Base-by-base conservation (phyloP, 306 rosid genomes). In the Fagus crenata region DNA sequence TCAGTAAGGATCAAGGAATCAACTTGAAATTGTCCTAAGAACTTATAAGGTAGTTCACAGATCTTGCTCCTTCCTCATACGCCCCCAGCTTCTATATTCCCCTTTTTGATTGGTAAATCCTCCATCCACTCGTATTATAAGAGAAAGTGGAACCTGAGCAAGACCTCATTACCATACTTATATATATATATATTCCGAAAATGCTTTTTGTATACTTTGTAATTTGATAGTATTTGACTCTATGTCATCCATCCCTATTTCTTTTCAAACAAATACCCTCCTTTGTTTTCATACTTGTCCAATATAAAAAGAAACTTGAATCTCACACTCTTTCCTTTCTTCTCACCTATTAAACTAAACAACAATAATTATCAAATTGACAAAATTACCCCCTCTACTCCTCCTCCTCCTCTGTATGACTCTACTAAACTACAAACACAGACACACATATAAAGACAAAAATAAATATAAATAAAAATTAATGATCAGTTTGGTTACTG, bases 321-420 rank as follows among this genome's bases (percentile, higher is more conserved):
- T 43, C 78, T 11, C 55, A 71, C 74, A 71, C n/a, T 9, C 49
- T 36, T 67, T 53, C 40, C 63, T 61, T 71, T 81, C 77, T 63
- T 33, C 32, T 63, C 72, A 37, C 40, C 40, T 36, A 67, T 22
- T 12, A 28, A 71, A 56, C 69, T 35, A 63, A 69, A 61, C 12
- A 37, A 6, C 43, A 64, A 31, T 4, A 15, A 42, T 32, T 2
- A 46, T 18, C 32, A 74, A 41, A 56, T 35, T 14, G 13, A 51
- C 37, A 31, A 6, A 79, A 41, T 58, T 69, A 75, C 74, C 41
- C 64, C 37, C 39, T 43, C 40, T 33, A 59, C 69, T 36, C 41
- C n/a, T 7, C 67, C 54, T 65, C 28, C 11, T 64, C 42, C 11
- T 46, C 7, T 37, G 53, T 40, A 3, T 4, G 4, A 69, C 28